Evolutionary conservation across 805 yeast species (phyloP).

Genomic region (Nakazawaea sp.): DNA sequence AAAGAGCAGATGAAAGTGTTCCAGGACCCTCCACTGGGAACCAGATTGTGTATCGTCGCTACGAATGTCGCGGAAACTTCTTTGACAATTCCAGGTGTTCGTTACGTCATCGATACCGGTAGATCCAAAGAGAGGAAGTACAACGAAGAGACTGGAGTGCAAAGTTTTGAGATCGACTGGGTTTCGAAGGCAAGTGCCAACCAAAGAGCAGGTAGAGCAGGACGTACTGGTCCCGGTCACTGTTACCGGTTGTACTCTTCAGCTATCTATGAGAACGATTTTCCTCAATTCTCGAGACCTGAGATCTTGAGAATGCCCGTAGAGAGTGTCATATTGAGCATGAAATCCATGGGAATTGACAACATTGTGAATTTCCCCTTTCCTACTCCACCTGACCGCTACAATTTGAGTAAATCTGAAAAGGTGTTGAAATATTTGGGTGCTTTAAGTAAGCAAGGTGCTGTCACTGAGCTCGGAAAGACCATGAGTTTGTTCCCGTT

Average conservation of each 20-base stretch:
- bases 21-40: conserved; percentile 75
- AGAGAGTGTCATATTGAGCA: conserved; percentile 88
- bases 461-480: conserved; percentile 71
- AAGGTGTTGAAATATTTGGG: conserved; percentile 65
- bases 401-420: conserved; percentile 57
- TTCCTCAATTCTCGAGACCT: conserved; percentile 76
- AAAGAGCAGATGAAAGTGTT: conserved; percentile 92
- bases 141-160: conserved; percentile 83
- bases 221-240: conserved; percentile 94
- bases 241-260: conserved; percentile 90
- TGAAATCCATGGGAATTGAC: conserved; percentile 97
- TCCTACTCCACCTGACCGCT: conserved; percentile 83
- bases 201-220: conserved; percentile 94
- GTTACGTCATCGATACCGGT: conserved; percentile 95
- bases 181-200: conserved; percentile 91
- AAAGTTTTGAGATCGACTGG: conserved; percentile 89
- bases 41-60: conserved; percentile 87
- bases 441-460: conserved; percentile 54
- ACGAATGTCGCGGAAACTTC: conserved; percentile 98
- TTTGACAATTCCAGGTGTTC: conserved; percentile 89
- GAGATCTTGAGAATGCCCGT: conserved; percentile 94
- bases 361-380: conserved; percentile 89
- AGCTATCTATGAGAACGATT: conserved; percentile 85
- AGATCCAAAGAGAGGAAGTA: conserved; percentile 83
- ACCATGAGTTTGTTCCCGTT: conserved; percentile 89